Evolutionary conservation across 495 filamentous ascomycete genomes (phyloP), one percentile per base, ranked within the genome.

Genomic region (Hypoxylon subgilvum): DNA sequence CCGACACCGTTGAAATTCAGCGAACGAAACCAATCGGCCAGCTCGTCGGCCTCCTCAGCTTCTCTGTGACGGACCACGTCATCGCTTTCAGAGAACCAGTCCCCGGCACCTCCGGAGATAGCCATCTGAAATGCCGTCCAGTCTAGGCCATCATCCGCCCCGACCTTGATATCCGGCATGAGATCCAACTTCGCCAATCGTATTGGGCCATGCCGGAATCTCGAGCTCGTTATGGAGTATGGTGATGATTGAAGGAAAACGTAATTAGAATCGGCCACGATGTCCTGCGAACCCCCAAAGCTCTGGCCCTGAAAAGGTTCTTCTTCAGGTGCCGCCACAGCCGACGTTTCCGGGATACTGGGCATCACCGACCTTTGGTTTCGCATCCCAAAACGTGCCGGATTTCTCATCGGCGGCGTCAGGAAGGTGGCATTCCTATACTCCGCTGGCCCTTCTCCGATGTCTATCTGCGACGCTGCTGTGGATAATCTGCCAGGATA

Each of bases 71-170:
- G 69, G 13, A 73, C 68, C 30, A 53, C 70, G 52, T 81, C 76
- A 48, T 74, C 74, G 12, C 67, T 61, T 30, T 79, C 76, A 34
- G 67, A 66, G 47, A 78, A 69, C 50, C 72, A 74, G 54, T 76
- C 76, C 25, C 76, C 76, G 12, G 72, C 72, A 4, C 74, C 77
- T 18, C 80, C 79, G 0, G 74, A 67, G 38, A 82, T 81, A 6
- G 81, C 79, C 69, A 82, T 81, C 61, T 84, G 80, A 58, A 81
- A 82, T 8, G 80, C 80, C 14, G 79, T 81, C 80, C 78, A 82
- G 67, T 84, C 80, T 6, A 84, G 66, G 19, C 68, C 72, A 19
- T 78, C 74, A 43, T 78, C 77, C 4, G 69, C 66, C n/a, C 67
- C 68, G 17, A 74, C 57, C 36, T 66, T 70, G 42, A 75, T 58